These are phyloP conservation scores for Elsinoe arachidis DNA, from an alignment of 2,329 filamentous ascomycete genomes.

Conservation along the genomic window DNA sequence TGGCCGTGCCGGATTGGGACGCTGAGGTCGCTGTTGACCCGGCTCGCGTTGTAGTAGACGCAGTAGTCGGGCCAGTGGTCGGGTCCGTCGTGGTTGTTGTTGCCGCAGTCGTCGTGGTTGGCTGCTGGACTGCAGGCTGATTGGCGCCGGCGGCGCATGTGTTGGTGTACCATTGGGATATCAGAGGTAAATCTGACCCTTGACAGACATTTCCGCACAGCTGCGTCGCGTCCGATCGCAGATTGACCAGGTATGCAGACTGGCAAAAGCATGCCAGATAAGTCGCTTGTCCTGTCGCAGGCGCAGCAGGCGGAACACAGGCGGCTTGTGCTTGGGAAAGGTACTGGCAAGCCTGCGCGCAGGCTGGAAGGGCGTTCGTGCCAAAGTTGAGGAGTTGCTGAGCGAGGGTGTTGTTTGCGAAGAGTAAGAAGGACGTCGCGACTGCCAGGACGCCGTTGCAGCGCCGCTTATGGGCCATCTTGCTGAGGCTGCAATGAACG, in stretches of 20 bases:
- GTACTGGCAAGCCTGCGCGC: conserved; percentile 27
- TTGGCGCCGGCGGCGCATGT: conserved; percentile 50
- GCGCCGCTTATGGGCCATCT: background rate
- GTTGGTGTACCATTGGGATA: conserved; percentile 62
- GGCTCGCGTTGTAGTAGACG: conserved; percentile 2
- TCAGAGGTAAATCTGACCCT: conserved; percentile 44
- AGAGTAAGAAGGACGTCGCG: background rate
- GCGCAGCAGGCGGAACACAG: conserved; percentile 54
- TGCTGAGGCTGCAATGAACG: background rate
- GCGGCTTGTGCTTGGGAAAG: conserved; percentile 56
- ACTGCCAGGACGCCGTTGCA: background rate
- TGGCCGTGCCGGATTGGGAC: conserved; percentile 11
- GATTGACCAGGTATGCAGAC: conserved; percentile 49
- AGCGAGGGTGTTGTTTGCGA: background rate
- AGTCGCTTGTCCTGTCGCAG: conserved; percentile 40
- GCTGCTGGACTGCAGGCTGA: conserved; percentile 23
- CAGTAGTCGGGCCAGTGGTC: background rate
- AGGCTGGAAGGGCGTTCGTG: conserved; percentile 28
- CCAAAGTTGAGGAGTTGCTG: conserved; percentile 25
- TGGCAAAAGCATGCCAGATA: conserved; percentile 69
- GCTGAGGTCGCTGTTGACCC: background rate
- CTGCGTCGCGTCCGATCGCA: conserved; percentile 48
- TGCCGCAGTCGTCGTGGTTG: conserved; percentile 15
- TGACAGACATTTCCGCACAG: conserved; percentile 51
- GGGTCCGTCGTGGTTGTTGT: conserved; percentile 4